Evolutionary conservation across 2,329 filamentous ascomycete genomes (phyloP).

Genomic region (Botrytis porri): DNA sequence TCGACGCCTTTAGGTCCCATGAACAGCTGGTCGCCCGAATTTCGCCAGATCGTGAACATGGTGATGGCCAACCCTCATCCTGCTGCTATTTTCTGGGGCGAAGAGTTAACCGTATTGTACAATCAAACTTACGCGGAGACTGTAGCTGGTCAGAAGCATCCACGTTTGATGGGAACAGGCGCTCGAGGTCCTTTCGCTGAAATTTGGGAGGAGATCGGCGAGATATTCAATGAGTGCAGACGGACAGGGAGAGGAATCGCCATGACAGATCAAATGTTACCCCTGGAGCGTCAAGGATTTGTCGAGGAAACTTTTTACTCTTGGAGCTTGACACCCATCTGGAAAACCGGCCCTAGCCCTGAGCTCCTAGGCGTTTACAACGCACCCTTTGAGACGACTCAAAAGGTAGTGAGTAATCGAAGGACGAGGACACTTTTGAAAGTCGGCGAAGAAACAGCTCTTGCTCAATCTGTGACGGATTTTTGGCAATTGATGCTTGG

Average conservation of each 20-base stretch:
- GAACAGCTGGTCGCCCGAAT: conserved; percentile 61
- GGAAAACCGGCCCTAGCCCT: conserved; percentile 60
- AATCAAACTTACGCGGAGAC: conserved; percentile 68
- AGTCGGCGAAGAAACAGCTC: conserved; percentile 69
- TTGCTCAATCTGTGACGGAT: conserved; percentile 64
- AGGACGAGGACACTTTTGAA: conserved; percentile 74
- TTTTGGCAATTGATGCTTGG: conserved; percentile 70
- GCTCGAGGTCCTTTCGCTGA: conserved; percentile 61
- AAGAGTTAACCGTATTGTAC: conserved; percentile 62
- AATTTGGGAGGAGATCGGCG: conserved; percentile 68
- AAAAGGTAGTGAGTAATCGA: conserved; percentile 69
- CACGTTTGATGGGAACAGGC: conserved; percentile 56
- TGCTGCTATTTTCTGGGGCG: conserved; percentile 74
- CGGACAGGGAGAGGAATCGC: conserved; percentile 71
- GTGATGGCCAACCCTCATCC: conserved; percentile 76
- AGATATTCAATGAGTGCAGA: conserved; percentile 64
- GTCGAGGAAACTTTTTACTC: conserved; percentile 76
- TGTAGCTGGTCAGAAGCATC: conserved; percentile 74
- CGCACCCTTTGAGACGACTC: conserved; percentile 75
- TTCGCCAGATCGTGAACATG: conserved; percentile 74
- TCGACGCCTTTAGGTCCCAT: conserved; percentile 71
- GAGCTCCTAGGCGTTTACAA: conserved; percentile 68
- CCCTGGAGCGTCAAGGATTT: conserved; percentile 65
- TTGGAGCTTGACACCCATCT: conserved; percentile 75
- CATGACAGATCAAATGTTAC: conserved; percentile 76